phyloP scores from a whole-genome alignment of 805 yeast genomes.

The Yamadazyma phyllophila region DNA sequence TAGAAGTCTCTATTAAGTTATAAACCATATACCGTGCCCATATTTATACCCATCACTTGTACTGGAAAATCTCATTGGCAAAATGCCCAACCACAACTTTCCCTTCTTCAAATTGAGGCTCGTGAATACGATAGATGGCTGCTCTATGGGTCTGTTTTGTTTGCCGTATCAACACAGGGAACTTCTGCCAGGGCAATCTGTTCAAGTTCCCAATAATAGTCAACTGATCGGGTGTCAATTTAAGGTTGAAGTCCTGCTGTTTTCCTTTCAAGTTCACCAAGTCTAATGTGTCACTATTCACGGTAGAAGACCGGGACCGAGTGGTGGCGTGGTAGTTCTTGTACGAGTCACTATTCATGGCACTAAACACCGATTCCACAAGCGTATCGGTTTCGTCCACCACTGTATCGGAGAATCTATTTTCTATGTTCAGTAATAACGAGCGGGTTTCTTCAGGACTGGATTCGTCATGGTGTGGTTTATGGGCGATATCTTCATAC shows the following conservation, averaged over 20 bases:
- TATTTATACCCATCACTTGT: neutral
- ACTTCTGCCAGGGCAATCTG: conserved; percentile 62
- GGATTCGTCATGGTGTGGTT: neutral
- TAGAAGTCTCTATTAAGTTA: neutral
- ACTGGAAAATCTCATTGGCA: conserved; percentile 37
- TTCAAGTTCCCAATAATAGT: conserved; percentile 58
- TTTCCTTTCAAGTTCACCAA: conserved; percentile 17
- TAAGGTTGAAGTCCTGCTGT: conserved; percentile 29
- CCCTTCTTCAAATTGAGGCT: conserved; percentile 62
- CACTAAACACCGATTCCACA: conserved; percentile 62
- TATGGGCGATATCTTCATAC: conserved; percentile 15
- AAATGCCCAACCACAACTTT: conserved; percentile 64
- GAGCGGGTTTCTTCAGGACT: conserved; percentile 4
- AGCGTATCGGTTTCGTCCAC: conserved; percentile 63
- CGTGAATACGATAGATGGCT: conserved; percentile 62
- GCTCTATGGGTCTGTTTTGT: conserved; percentile 79
- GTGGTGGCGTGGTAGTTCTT: conserved; percentile 10
- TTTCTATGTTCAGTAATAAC: conserved; percentile 14
- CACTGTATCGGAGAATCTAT: conserved; percentile 29
- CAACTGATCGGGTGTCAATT: conserved; percentile 43
- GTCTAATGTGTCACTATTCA: conserved; percentile 5
- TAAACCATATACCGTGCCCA: neutral
- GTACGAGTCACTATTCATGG: conserved; percentile 42
- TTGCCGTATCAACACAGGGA: conserved; percentile 63
- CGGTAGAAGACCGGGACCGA: conserved; percentile 1